A percentile compares a stretch with the other conserved stretches of the same genome.
These are phyloP conservation scores for Blastocystis sp. DNA, from an alignment of 352 stramenopile species.

Conservation along the genomic window DNA sequence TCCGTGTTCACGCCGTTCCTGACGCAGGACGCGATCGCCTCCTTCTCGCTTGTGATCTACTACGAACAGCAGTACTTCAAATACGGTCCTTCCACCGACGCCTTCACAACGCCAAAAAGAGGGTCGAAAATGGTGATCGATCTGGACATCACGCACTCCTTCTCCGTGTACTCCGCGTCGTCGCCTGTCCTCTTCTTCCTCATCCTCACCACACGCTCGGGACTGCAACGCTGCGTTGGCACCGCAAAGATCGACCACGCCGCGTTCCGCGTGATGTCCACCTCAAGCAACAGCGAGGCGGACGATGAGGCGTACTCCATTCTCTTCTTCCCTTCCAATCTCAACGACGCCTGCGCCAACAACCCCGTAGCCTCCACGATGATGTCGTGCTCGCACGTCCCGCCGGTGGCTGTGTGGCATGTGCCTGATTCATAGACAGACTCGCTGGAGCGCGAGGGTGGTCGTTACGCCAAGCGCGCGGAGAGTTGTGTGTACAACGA, in stretches of 20 bases:
- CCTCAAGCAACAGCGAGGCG: not conserved
- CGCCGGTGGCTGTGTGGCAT: not conserved
- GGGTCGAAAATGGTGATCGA: conserved; percentile 17
- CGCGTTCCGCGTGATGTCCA: not conserved
- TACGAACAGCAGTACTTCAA: conserved; percentile 67
- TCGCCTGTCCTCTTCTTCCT: conserved; percentile 25
- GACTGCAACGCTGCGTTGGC: conserved; percentile 25
- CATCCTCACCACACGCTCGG: conserved; percentile 6
- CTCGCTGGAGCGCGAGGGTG: too few species aligned
- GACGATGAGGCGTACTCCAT: conserved; percentile 26
- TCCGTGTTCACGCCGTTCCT: conserved; percentile 33
- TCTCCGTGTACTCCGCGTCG: conserved; percentile 11
- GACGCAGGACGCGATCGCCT: not conserved
- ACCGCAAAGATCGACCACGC: conserved; percentile 53
- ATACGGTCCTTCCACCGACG: not conserved
- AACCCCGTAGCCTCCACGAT: conserved; percentile 21
- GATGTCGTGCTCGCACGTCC: not conserved
- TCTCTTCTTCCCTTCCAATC: conserved; percentile 47
- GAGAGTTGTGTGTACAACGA: conserved; percentile 34
- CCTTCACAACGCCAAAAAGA: not conserved
- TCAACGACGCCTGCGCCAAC: not conserved
- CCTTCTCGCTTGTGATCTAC: not conserved
- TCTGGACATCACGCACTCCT: conserved; percentile 7
- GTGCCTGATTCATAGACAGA: not conserved
- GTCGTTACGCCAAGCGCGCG: not conserved